Evolutionary conservation across 495 filamentous ascomycete species (phyloP).

Genomic region (Aspergillus diversus): DNA sequence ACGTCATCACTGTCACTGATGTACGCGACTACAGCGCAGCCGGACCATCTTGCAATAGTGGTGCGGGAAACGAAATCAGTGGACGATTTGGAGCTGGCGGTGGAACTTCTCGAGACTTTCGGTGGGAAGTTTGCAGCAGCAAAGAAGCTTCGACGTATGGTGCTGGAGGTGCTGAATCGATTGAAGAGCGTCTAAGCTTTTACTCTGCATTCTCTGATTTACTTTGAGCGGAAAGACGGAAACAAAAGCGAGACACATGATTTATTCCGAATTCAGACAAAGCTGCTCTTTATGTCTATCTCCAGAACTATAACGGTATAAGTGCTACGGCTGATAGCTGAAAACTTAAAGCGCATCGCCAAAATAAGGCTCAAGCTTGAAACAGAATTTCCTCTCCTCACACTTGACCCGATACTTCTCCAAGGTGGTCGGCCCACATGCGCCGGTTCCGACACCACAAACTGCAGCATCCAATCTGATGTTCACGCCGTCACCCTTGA

Average conservation of each 20-base stretch:
- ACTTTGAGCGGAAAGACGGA: no score
- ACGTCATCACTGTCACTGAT: constrained; percentile 42
- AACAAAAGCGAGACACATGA: no score
- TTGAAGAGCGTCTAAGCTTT: constrained; percentile 2
- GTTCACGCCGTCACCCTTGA: constrained; percentile 54
- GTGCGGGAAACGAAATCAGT: constrained; percentile 31
- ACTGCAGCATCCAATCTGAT: constrained; percentile 61
- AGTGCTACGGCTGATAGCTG: no score
- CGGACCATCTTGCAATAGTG: constrained; percentile 26
- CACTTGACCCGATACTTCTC: constrained; percentile 50
- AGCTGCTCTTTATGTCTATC: not conserved
- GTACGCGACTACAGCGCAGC: constrained; percentile 39
- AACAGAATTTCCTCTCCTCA: constrained; percentile 14
- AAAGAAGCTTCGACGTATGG: constrained; percentile 37
- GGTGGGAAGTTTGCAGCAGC: constrained; percentile 39
- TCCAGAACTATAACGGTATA: not conserved
- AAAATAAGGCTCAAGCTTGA: constrained; percentile 12
- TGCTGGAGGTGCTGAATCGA: constrained; percentile 30
- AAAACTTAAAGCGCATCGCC: not conserved
- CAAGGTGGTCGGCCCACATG: constrained; percentile 61
- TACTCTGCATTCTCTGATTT: not conserved
- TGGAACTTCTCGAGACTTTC: constrained; percentile 39
- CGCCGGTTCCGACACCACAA: constrained; percentile 61
- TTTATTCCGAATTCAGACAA: no score
- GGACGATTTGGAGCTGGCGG: constrained; percentile 35